phyloP scores from a whole-genome alignment of 1,139 yeast genomes.

The Geotrichum cucujoidarum region DNA sequence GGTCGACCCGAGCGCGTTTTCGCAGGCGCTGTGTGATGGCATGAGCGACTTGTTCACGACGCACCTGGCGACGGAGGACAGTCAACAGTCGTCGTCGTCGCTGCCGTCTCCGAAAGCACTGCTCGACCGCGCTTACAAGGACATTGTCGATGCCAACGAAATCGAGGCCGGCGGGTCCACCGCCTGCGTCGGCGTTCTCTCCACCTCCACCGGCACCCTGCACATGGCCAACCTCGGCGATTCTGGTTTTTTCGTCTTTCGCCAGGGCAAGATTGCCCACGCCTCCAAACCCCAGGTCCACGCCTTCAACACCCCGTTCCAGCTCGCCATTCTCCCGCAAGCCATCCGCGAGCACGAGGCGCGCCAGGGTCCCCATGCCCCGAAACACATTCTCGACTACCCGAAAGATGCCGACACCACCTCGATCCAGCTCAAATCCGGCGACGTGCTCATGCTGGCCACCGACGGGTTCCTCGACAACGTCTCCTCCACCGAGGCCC shows the following conservation, averaged over 20 bases:
- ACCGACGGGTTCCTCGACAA: constrained; percentile 95
- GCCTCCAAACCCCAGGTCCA: constrained; percentile 80
- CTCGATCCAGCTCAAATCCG: constrained; percentile 40
- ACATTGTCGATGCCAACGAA: constrained; percentile 3
- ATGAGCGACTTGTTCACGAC: constrained; percentile 27
- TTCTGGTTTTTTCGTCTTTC: constrained; percentile 86
- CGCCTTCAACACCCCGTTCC: constrained; percentile 88
- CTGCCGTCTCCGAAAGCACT: constrained; percentile 41
- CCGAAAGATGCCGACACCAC: constrained; percentile 46
- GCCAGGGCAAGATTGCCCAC: constrained; percentile 56
- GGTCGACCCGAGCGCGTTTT: constrained; percentile 58
- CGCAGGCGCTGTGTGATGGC: constrained; percentile 36
- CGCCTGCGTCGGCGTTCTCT: constrained; percentile 75
- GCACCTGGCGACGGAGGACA: background rate
- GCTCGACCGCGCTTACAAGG: constrained; percentile 8
- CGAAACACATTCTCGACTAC: constrained; percentile 54
- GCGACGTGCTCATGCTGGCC: constrained; percentile 77
- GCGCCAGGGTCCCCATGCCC: constrained; percentile 34
- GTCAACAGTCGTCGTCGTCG: background rate
- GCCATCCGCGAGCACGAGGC: constrained; percentile 50
- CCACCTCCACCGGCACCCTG: constrained; percentile 50
- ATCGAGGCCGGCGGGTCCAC: constrained; percentile 96
- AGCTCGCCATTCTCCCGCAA: constrained; percentile 77
- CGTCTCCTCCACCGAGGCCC: constrained; percentile 68
- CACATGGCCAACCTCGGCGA: constrained; percentile 84